Evolutionary conservation across 1,284 basidiomycete species (phyloP), one percentile per base, ranked within the genome.

Genomic region (Leccinum pachyderme): DNA sequence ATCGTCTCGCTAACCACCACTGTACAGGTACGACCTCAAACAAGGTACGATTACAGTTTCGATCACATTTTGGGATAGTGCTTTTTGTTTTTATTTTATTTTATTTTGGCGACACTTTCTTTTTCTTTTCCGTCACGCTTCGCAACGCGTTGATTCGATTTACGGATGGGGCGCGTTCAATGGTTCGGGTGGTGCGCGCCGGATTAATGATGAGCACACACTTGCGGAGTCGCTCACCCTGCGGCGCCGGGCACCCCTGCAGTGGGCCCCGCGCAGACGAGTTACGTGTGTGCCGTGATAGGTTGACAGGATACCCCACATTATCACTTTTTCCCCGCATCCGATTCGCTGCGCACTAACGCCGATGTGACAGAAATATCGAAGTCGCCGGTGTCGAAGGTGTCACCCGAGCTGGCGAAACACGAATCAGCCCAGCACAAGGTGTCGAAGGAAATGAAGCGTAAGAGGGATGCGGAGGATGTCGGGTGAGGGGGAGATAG

Each of bases 381-480:
- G 29, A 97, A 97, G 79, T 93, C 89, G 62, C 91, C 93, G 0
- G 87, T 93, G 59, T 93, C 89, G n/a, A 94, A 93, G 68, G 89
- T 95, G 58, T 81, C 93, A 13, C 73, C 81, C 6, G 95, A 98
- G 66, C 77, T 98, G 46, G 91, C 91, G 11, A 86, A 89, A 62
- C 95, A 98, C 71, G 93, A 95, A 66, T 78, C 92, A 0, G 93
- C 95, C 5, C 90, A 94, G 72, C 88, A 93, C 67, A 87, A 87
- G 70, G 84, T 95, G 47, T 89, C 93, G 47, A 78, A 85, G 63
- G 93, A 95, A 73, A 95, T 95, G 93, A 95, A 95, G 78, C 80
- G 90, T 61, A 92, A 91, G 76, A 80, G 90, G 37, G 89, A 91
- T 22, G 86, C 77, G 49, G 90, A 91, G 31, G 89, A 91, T 69